Evolutionary conservation across 805 yeast species (phyloP).

Genomic region (Spathaspora girioi): DNA sequence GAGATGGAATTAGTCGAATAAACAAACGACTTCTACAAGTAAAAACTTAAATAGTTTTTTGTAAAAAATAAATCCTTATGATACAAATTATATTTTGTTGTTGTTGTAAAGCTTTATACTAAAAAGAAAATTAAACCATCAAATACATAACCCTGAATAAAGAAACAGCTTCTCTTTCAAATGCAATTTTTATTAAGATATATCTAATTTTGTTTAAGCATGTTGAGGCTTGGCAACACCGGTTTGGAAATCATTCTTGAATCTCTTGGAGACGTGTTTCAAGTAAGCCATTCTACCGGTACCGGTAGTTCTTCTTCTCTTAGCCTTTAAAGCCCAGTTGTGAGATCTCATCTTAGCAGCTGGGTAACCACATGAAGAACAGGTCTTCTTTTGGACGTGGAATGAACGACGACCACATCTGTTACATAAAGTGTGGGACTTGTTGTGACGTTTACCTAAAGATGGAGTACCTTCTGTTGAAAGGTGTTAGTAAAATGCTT

Average conservation of each 20-base stretch:
- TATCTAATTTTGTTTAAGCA: conserved; percentile 42
- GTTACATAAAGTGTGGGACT: conserved; percentile 98
- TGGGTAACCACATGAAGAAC: conserved; percentile 99
- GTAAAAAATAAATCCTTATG: no score
- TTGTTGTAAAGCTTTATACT: conserved; percentile 7
- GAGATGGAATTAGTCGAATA: conserved; percentile 20
- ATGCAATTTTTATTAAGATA: not conserved
- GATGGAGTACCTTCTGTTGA: conserved; percentile 95
- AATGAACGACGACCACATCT: conserved; percentile 98
- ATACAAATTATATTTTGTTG: conserved; percentile 8
- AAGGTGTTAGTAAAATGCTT: conserved; percentile 14
- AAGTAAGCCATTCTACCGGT: conserved; percentile 99
- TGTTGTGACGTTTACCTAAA: conserved; percentile 99
- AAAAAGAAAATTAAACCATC: conserved; percentile 1
- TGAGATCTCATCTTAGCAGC: conserved; percentile 96
- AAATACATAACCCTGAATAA: not conserved
- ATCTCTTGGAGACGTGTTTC: conserved; percentile 95
- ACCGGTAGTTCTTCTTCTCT: conserved; percentile 99
- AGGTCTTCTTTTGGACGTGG: conserved; percentile 99
- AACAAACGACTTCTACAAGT: not conserved
- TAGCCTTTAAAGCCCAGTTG: conserved; percentile 99
- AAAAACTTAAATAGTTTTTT: no score
- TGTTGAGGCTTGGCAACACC: conserved; percentile 69
- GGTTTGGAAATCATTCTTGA: conserved; percentile 98
- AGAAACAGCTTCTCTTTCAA: not conserved